phyloP scores from a whole-genome alignment of 139 green algal genomes.

The Coccomyxa sp. region DNA sequence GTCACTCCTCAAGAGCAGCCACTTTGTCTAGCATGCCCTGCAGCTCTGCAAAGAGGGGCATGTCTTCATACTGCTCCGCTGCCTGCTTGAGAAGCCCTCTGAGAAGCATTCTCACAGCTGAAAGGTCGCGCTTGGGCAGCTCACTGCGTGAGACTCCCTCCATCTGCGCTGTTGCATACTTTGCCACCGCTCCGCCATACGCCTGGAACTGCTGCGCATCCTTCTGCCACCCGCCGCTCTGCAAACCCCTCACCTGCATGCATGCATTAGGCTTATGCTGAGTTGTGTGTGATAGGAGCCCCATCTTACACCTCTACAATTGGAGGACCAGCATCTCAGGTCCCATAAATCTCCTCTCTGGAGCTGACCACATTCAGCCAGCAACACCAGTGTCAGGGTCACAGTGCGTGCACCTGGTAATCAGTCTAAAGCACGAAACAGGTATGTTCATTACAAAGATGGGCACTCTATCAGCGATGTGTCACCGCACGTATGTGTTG shows the following conservation, averaged over 20 bases:
- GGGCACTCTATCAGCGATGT: neutral
- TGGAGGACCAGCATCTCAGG: neutral
- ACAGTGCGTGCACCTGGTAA: neutral
- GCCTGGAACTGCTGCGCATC: conserved; percentile 34
- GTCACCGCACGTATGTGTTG: too few relatives aligned
- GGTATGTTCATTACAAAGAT: neutral
- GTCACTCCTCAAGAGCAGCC: too few relatives aligned
- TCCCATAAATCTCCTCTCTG: neutral
- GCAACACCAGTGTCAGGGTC: neutral
- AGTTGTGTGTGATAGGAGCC: neutral
- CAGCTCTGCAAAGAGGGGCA: too few relatives aligned
- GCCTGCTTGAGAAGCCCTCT: neutral
- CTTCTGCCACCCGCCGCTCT: conserved; percentile 39
- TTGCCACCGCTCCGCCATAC: conserved; percentile 39
- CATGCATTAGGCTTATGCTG: neutral
- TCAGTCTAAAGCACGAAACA: neutral
- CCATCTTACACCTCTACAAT: neutral
- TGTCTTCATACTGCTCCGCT: too few relatives aligned
- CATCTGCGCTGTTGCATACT: neutral
- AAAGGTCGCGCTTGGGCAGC: neutral
- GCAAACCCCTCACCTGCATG: conserved; percentile 46
- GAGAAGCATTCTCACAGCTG: neutral
- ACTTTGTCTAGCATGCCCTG: too few relatives aligned
- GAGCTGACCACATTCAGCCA: neutral
- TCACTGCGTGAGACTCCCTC: neutral